Conservation (phyloP, 441 rosid species). For the Sinapis alba region DNA sequence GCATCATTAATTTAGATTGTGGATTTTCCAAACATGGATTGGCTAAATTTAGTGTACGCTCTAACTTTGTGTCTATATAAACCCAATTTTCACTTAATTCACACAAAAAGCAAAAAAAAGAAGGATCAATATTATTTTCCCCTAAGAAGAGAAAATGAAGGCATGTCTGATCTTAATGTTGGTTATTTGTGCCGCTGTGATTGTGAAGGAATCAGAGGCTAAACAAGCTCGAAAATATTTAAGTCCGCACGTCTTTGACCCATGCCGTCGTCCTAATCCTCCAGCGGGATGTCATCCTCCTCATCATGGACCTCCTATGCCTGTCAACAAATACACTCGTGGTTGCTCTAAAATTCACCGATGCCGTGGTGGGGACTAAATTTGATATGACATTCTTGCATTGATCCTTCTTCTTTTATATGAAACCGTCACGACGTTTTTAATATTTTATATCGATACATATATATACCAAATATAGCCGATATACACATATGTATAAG, state of each 20-base stretch:
- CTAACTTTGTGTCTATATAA: not conserved
- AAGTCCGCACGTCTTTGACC: not conserved
- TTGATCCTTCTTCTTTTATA: conserved; percentile 12
- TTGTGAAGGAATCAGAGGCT: conserved; percentile 17
- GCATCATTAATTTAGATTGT: not conserved
- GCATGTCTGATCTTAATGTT: conserved; percentile 15
- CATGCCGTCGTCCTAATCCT: conserved; percentile 11
- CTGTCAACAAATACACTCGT: not conserved
- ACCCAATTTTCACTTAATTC: not conserved
- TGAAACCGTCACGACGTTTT: not conserved
- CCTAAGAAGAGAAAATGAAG: conserved; percentile 11
- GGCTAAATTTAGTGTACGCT: not conserved
- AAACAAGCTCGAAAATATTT: not conserved
- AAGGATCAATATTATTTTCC: not conserved
- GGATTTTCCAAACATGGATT: not conserved
- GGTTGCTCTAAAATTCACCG: not conserved
- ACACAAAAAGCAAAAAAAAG: not conserved
- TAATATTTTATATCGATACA: too few species aligned
- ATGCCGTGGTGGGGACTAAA: not conserved
- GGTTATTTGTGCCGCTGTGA: conserved; percentile 5
- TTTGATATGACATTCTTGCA: not conserved
- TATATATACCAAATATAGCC: too few species aligned
- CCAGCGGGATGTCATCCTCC: conserved; percentile 2
- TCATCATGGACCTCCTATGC: not conserved
- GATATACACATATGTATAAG: too few species aligned